Base-by-base conservation (phyloP, 768 basidiomycete genomes). In the Aureoboletus auriporus region DNA sequence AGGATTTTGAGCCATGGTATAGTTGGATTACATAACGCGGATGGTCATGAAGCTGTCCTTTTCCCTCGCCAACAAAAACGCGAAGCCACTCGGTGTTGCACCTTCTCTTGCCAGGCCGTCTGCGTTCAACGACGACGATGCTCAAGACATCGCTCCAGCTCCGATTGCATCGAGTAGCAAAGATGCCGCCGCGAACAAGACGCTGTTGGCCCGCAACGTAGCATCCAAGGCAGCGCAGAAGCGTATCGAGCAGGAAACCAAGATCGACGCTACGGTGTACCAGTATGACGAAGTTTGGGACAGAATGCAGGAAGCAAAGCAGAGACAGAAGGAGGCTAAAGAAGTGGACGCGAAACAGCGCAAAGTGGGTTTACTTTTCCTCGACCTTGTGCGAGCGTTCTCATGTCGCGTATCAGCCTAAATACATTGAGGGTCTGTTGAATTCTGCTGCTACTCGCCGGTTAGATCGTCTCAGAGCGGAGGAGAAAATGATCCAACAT, bases 221-320 rank as follows among this genome's bases (percentile, higher is more conserved):
- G 75, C 71, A 49, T 71, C 80, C 86, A 23, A 82, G 78, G 58
- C 79, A n/a, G 72, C 74, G 66, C 81, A 75, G 71, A 86, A 84
- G 62, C 78, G 80, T 55, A 82, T 94, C 70, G 83, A 89, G 53
- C 79, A 79, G 42, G 93, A 94, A 65, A 78, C 83, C 70, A 75
- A 75, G 52, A 73, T 93, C 4, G 95, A 98, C 58, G 62, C 78
- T 37, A 86, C 84, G 0, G 89, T 94, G 5, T 98, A 87, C 65
- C 83, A 94, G 66, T 99, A 99, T 61, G 96, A 99, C 63, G 93
- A 91, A 68, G 83, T 98, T 5, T 98, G 86, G 79, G 96, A 99
- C 60, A 82, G 78, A 56, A 97, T 99, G 85, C 93, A 98, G 69
- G 81, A 86, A 55, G 86, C 83, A 1, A 90, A 93, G 68, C 71